These are phyloP conservation scores for Rhynchosporium secalis DNA, from an alignment of 2,329 filamentous ascomycete species.

Conservation along the genomic window DNA sequence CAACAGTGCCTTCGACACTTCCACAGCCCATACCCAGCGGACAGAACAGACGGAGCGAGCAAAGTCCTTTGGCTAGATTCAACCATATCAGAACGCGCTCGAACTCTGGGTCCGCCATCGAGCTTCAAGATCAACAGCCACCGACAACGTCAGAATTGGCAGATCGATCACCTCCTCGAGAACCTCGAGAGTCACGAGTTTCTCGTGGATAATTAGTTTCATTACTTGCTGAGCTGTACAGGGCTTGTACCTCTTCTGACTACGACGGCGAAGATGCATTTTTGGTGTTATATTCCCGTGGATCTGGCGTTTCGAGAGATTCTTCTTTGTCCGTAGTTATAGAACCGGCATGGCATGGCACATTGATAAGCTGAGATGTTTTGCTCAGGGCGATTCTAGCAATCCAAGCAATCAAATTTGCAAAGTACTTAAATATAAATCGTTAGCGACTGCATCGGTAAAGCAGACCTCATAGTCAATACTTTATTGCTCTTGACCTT, in stretches of 20 bases:
- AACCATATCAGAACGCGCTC: conserved; percentile 39
- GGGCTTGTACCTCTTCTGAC: not conserved
- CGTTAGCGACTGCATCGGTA: not conserved
- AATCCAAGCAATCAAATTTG: not conserved
- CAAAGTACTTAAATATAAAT: conserved; percentile 4
- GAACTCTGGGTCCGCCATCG: conserved; percentile 31
- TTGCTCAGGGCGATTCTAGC: not conserved
- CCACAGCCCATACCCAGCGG: conserved; percentile 27
- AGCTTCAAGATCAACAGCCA: conserved; percentile 29
- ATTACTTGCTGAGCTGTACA: not conserved
- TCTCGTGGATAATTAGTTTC: not conserved
- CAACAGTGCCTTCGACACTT: conserved; percentile 25
- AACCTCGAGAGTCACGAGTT: not conserved
- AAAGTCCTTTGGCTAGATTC: conserved; percentile 41
- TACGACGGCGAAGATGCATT: not conserved
- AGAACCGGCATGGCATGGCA: conserved; percentile 14
- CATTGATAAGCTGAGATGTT: not conserved
- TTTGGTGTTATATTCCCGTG: not conserved
- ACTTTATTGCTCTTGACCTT: not conserved
- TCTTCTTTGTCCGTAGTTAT: conserved; percentile 2
- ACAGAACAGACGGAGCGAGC: conserved; percentile 33
- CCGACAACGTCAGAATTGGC: conserved; percentile 13
- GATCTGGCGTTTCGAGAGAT: not conserved
- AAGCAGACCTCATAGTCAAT: not conserved
- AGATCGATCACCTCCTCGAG: not conserved